Base-by-base conservation (phyloP, 192 early-diverging fungal genomes). In the Coemansia sp. region DNA sequence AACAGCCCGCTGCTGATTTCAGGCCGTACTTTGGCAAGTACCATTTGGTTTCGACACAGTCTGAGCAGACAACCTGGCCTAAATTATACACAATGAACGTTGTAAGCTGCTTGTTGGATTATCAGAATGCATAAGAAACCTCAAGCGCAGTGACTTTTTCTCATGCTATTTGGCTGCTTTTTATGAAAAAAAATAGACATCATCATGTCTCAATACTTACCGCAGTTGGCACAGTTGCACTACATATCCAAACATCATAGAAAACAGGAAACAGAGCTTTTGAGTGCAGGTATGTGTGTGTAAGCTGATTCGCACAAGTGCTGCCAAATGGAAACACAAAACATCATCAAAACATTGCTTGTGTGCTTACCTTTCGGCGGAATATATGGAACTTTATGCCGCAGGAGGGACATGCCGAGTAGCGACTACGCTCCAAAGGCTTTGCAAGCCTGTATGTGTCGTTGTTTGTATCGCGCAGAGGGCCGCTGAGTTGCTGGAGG, bases 21-120 rank as follows among this genome's bases (percentile, higher is more conserved):
- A 77, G 26, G 29, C 79, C 79, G 63, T 77, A 82, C 58, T 82
- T 82, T 58, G 79, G 74, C 58, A 82, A 57, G 60, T 77, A 82
- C 79, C 79, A 82, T 20, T 64, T 69, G 61, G 39, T 51, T 8
- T 52, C 26, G 13, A 77, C n/a, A 42, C 79, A 82, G 67, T 77
- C 74, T 6, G 74, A 45, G 53, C 79, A 82, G 13, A 77, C 71
- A 13, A 82, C 79, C 48, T 73, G 79, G 7, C 78, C 77, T 71
- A 71, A 5, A n/a, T 20, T 12, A 37, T 37, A 37, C 35, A 37
- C 5, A 37, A 3, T n/a, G n/a, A n/a, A n/a, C n/a, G n/a, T n/a
- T n/a, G n/a, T n/a, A n/a, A n/a, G n/a, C n/a, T n/a, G n/a, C n/a
- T n/a, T n/a, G n/a, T n/a, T n/a, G n/a, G n/a, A n/a, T n/a, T n/a